These are phyloP conservation scores for Solanum chacoense DNA, from an alignment of 305 asterid genomes.

Conservation along the genomic window DNA sequence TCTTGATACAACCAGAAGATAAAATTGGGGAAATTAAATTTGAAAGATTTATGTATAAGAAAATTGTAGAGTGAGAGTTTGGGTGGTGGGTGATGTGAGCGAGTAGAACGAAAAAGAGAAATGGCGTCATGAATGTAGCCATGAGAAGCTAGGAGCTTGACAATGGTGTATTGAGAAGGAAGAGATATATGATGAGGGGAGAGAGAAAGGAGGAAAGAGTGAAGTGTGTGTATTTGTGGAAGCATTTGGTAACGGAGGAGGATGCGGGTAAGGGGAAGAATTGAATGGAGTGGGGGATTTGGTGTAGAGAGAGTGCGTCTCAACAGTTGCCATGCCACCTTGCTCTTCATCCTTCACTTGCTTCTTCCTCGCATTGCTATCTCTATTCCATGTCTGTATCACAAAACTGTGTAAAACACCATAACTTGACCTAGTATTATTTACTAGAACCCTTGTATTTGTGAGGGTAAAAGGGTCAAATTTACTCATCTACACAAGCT, in stretches of 20 bases:
- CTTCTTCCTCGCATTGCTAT: not conserved
- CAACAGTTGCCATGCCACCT: constrained; percentile 71
- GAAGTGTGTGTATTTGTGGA: constrained; percentile 46
- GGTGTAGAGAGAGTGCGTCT: constrained; percentile 30
- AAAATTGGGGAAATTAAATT: constrained; percentile 15
- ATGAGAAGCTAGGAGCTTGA: constrained; percentile 34
- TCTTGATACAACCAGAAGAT: constrained; percentile 60
- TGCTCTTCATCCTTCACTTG: constrained; percentile 2
- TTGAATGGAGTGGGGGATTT: constrained; percentile 11
- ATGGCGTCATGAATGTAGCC: constrained; percentile 39
- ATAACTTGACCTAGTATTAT: not conserved
- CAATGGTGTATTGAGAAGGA: constrained; percentile 26
- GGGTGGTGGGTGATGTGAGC: constrained; percentile 51
- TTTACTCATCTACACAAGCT: not conserved
- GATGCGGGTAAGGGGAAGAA: constrained; percentile 45
- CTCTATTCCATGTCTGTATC: not conserved
- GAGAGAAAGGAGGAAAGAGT: constrained; percentile 32
- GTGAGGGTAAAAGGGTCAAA: not conserved
- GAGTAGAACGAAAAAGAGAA: constrained; percentile 50
- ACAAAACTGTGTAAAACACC: not conserved
- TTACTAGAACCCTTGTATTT: too few relatives aligned
- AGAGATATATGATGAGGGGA: constrained; percentile 13
- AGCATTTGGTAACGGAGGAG: constrained; percentile 63
- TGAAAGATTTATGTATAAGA: constrained; percentile 41
- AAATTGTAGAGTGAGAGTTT: constrained; percentile 43